Evolutionary conservation across 768 basidiomycete genomes (phyloP).

Genomic region (Serendipita sp.): DNA sequence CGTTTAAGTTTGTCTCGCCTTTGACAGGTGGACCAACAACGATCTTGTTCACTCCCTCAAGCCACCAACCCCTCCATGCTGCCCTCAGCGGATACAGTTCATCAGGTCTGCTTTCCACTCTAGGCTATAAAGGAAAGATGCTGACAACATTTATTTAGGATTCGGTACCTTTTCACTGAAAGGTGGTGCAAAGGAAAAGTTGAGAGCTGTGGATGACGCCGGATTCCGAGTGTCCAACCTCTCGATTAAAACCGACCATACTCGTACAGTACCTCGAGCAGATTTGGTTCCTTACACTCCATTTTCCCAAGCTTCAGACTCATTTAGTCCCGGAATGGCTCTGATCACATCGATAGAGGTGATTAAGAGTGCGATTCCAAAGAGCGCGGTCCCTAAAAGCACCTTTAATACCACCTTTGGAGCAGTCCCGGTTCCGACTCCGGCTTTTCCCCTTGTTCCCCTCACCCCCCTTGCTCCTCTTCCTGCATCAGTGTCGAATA

Average conservation of each 20-base stretch:
- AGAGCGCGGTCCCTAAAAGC: background rate
- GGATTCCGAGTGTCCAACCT: background rate
- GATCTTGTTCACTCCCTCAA: constrained; percentile 1
- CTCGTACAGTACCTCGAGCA: background rate
- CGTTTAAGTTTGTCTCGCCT: background rate
- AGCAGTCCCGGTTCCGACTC: too few species aligned
- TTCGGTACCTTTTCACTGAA: background rate
- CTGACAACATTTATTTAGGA: background rate
- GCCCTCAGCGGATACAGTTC: background rate
- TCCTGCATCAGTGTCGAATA: background rate
- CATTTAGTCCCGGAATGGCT: background rate
- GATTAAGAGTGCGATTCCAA: background rate
- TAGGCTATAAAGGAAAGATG: background rate
- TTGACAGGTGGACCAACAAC: constrained; percentile 2
- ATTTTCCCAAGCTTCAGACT: constrained; percentile 1
- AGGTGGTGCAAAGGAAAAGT: background rate
- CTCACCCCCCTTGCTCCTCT: background rate
- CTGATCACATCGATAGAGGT: background rate
- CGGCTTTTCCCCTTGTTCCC: background rate
- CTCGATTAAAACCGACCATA: constrained; percentile 5
- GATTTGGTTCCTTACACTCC: background rate
- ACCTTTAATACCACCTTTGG: too few species aligned
- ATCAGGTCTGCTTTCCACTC: background rate
- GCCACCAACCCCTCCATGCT: constrained; percentile 1
- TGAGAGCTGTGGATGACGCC: background rate